phyloP scores from a whole-genome alignment of 148 eudicot genomes.

The Spergularia bocconei region DNA sequence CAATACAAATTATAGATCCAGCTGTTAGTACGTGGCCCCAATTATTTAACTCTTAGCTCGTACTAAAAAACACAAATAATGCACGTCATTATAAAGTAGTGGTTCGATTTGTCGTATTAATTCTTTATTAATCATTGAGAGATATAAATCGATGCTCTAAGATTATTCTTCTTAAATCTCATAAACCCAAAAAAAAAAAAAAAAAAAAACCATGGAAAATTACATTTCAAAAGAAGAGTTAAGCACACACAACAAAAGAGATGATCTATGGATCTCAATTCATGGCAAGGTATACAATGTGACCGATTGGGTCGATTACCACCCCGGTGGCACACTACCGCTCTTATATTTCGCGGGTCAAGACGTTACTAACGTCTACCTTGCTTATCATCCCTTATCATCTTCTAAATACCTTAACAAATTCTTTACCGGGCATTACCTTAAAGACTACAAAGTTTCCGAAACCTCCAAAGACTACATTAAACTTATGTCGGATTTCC shows the following conservation, averaged over 20 bases:
- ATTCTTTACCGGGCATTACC: conserved; percentile 44
- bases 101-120: too few relatives aligned
- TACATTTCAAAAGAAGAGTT: conserved; percentile 45
- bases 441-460: conserved; percentile 42
- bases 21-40: too few relatives aligned
- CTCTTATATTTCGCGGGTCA: conserved; percentile 51
- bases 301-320: conserved; percentile 42
- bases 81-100: too few relatives aligned
- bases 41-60: too few relatives aligned
- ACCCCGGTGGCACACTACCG: conserved; percentile 54
- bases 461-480: conserved; percentile 52
- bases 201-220: conserved; percentile 12
- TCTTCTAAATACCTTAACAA: conserved; percentile 40
- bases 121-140: too few relatives aligned
- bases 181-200: too few relatives aligned
- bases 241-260: conserved; percentile 43
- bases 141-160: too few relatives aligned
- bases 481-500: conserved; percentile 37
- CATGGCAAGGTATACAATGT: conserved; percentile 60
- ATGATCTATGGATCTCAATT: conserved; percentile 62
- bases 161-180: too few relatives aligned
- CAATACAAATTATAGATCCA: too few relatives aligned
- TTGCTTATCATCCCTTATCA: conserved; percentile 47
- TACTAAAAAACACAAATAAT: too few relatives aligned
- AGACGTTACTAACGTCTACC: conserved; percentile 54